Evolutionary conservation across 169 alveolate species (phyloP), one percentile per base, ranked within the genome.

Genomic region (Cryptosporidium meleagridis): DNA sequence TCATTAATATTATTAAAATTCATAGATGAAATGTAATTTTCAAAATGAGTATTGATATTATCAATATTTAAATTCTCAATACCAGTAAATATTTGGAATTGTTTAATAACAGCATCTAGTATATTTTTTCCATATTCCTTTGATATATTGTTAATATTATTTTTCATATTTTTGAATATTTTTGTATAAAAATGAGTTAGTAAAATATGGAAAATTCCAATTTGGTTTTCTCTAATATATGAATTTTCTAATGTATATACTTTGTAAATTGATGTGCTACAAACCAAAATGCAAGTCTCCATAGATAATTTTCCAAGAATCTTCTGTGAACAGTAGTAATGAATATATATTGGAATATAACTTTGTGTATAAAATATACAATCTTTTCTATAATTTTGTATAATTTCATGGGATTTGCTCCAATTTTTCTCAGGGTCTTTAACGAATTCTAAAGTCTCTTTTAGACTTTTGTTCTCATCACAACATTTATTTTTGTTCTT

Each of bases 281-380:
- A 73, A 55, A 73, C 70, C 31, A 59, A 39, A 21, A 73, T 53
- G 18, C 72, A 73, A 53, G 86, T 73, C 7, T 55, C 71, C 26
- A 53, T 12, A 29, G 86, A 73, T 55, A 73, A 37, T 55, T 73
- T 73, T 12, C 55, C 65, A n/a, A 55, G 39, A n/a, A 70, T 14
- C 58, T 58, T 73, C 35, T 55, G 65, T 26, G 86, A 73, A 29
- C 70, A 73, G 45, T 29, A 73, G 33, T 73, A 73, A 26, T 73
- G 86, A 21, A 55, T 73, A 59, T 73, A 73, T 53, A 59, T 73
- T 39, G 58, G 37, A 21, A 55, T 35, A 10, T 29, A 59, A 26
- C 67, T 39, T 21, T 23, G 12, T 9, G 61, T n/a, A 37, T 55
- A 6, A 31, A 73, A 73, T 35, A 73, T 52, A 18, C 72, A 53